Base-by-base conservation (phyloP, 345 rosid genomes). In the Linum tenue region DNA sequence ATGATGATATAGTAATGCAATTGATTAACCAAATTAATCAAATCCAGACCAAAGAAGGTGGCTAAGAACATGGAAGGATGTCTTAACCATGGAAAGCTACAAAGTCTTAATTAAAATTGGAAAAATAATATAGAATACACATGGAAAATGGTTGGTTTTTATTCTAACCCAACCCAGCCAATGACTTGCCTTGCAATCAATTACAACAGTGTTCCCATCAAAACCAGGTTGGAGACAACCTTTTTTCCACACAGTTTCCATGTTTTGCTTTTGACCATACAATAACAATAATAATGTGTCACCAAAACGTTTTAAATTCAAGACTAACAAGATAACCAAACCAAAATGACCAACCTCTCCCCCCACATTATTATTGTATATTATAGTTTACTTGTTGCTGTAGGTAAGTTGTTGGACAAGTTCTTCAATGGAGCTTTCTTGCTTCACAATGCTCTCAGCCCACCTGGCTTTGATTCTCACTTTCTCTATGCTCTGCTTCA, bases 381-480 rank as follows among this genome's bases (percentile, higher is more conserved):
- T 22, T 22, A 22, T 22, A 22, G 31, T 22, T 22, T 22, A 22
- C 31, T 22, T 22, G 31, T 22, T 40, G 53, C 51, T 53, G 11
- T 31, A 50, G 59, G 68, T 75, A 55, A 74, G 55, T 41, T 74
- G 72, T 40, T 74, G 56, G 78, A 79, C 37, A 8, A 66, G 55
- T 51, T 73, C 70, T 6, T 69, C 60, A 69, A 78, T 74, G 35
- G 70, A 66, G 37, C 43, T 59, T 51, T 84, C 83, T 39, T 75
- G 80, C 75, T 72, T 75, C 63, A 4, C 31, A 4, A 75, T 72
- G 78, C 59, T 74, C 59, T 74, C 63, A 41, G 60, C 74, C 81
- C 81, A 78, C 62, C 84, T 74, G 37, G 81, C 86, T 59, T 78
- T 79, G 76, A 80, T 64, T 61, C 80, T 75, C 15, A 76, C 74